These are phyloP conservation scores for Yarrowia deformans DNA, from an alignment of 805 yeast genomes.

Conservation along the genomic window DNA sequence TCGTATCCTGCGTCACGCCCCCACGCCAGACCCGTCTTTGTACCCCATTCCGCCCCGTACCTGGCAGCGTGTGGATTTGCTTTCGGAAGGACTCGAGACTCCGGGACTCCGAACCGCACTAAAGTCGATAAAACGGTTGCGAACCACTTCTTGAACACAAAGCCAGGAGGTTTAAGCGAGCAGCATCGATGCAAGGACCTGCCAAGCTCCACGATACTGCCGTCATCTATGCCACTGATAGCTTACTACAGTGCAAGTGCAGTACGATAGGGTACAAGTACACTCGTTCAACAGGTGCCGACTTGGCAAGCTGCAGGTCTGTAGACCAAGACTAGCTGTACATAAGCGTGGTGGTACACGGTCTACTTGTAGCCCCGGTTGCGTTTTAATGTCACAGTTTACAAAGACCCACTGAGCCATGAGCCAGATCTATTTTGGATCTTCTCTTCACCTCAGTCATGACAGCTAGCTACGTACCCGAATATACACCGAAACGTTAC, in stretches of 20 bases:
- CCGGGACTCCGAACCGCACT: not conserved
- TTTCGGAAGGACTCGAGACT: not conserved
- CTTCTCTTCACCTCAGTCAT: not conserved
- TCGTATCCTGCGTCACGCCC: not conserved
- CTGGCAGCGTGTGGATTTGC: not conserved
- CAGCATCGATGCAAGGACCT: not conserved
- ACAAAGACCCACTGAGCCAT: too few species aligned
- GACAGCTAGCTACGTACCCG: not conserved
- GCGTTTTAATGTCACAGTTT: too few species aligned
- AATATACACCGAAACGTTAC: not conserved
- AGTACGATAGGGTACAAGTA: too few species aligned
- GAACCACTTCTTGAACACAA: not conserved
- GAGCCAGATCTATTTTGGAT: not conserved
- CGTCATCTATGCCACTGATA: not conserved
- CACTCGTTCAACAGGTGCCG: too few species aligned
- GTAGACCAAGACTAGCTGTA: too few species aligned
- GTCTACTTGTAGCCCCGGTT: too few species aligned
- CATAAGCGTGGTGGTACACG: too few species aligned
- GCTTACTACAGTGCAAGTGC: not conserved
- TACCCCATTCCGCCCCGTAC: not conserved
- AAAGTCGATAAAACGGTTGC: conserved; percentile 3
- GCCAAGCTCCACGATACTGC: not conserved
- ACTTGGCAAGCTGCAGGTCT: not conserved
- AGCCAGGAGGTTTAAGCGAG: conserved; percentile 8
- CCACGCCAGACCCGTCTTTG: not conserved